These are phyloP conservation scores for Naganishia onofrii DNA, from an alignment of 768 basidiomycete genomes.

Conservation along the genomic window DNA sequence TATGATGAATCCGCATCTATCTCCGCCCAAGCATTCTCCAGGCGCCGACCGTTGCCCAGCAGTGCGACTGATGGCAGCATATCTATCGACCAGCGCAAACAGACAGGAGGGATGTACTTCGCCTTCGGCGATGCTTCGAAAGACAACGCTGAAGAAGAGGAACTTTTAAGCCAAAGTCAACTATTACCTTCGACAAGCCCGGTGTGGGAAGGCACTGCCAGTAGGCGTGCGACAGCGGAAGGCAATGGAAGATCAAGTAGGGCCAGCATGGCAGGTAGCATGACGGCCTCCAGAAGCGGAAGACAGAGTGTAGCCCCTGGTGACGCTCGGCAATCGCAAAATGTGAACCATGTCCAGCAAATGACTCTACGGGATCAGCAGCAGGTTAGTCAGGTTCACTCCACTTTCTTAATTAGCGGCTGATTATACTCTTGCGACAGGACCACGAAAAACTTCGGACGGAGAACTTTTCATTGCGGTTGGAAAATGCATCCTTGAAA, in stretches of 20 bases:
- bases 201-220: constrained; percentile 6
- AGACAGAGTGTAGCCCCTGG: constrained; percentile 45
- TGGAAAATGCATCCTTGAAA: constrained; percentile 92
- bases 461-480: constrained; percentile 94
- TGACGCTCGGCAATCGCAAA: constrained; percentile 33
- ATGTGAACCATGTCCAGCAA: constrained; percentile 39
- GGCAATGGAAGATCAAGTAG: constrained; percentile 15
- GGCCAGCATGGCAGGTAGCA: constrained; percentile 31
- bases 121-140: constrained; percentile 18
- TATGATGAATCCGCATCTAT: constrained; percentile 24
- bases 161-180: constrained; percentile 13
- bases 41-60: constrained; percentile 13
- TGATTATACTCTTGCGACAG: constrained; percentile 54
- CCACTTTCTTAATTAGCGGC: background rate
- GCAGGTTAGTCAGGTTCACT: constrained; percentile 62
- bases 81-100: constrained; percentile 6
- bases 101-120: constrained; percentile 20
- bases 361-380: constrained; percentile 93
- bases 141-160: constrained; percentile 9
- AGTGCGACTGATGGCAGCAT: constrained; percentile 19
- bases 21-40: constrained; percentile 17
- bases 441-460: constrained; percentile 93
- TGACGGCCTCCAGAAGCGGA: constrained; percentile 34
- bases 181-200: constrained; percentile 13
- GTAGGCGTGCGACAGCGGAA: background rate